Base-by-base conservation (phyloP, 495 filamentous ascomycete genomes). In the Penicillium chermesinum region DNA sequence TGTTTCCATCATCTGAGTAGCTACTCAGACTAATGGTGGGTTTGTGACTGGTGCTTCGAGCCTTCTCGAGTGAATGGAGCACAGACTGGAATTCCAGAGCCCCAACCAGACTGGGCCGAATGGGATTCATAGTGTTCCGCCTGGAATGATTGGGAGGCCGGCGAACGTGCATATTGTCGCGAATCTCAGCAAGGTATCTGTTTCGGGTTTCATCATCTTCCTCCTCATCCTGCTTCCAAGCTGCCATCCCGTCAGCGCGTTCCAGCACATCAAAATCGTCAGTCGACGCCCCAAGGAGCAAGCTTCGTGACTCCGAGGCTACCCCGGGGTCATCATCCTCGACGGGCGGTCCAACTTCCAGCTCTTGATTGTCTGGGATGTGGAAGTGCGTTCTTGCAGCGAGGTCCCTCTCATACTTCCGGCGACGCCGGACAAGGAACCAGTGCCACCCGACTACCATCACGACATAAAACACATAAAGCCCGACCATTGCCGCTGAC, bases 381-480 rank as follows among this genome's bases (percentile, higher is more conserved):
- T 85, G 71, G 51, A 86, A 86, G 41, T 96, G 84, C 4, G 82
- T 76, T 36, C 91, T 79, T 44, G 89, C 83, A 19, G 82, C 80
- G 14, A 81, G 72, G 44, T 88, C 83, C 61, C 81, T 77, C 39
- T 80, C 73, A 38, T 82, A 75, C 46, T 70, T 71, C 40, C 73
- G 73, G 49, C 81, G 81, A 46, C 76, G 65, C 44, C 81, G 74
- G 37, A 77, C 75, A 10, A 86, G 64, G 66, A 84, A 84, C 84
- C 90, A 95, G 66, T 99, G 94, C 91, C 90, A 97, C 0, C 79
- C 76, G 12, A 97, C 85, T 14, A 99, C 94, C 32, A 88, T 78
- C 3, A 81, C 60, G 5, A 99, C 94, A 57, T 99, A 99, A 57
- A 93, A 93, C 16, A 84, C 45, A 61, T 99, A 99, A 51, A 94